Base-by-base conservation (phyloP, 768 basidiomycete species). In the Russula sp. region DNA sequence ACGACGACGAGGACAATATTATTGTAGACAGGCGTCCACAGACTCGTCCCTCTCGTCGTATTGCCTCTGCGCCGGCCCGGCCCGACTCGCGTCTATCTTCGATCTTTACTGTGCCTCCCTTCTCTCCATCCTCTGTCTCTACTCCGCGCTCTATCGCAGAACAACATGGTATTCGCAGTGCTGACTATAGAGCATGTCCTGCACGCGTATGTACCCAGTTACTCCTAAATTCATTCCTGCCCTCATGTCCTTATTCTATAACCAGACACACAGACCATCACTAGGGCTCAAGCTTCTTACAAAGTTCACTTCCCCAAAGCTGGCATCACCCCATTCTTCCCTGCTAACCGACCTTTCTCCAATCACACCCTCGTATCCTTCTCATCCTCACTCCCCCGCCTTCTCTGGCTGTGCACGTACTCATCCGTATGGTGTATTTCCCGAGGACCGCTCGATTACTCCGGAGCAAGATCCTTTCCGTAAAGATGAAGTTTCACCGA, bases 391-490 rank as follows among this genome's bases (percentile, higher is more conserved):
- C 47, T 51, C 63, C 7, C 13, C 53, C 5, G 20, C 32, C 35
- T 39, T 53, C n/a, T 22, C 55, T 16, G 63, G 37, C 31, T 50
- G 10, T 34, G 50, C 16, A 1, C 44, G 20, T 49, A 13, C 64
- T 22, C 47, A 53, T 20, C 47, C 27, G 7, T 55, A 39, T 32
- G n/a, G 22, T 14, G 35, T 34, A 53, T 42, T 40, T 35, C 13
- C 11, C 4, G 49, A 54, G 18, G 64, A 53, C 16, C 64, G 66
- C 52, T 60, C 56, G 3, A 61, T 65, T 14, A 65, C 66, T 4
- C 64, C 66, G 34, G 66, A 67, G 20, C 51, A 66, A 18, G 66
- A 67, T 50, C 66, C 66, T 16, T 67, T 67, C 56, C 66, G 66
- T 42, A 67, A 66, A 22, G 66, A 61, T 42, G 66, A 60, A 18